Base-by-base conservation (phyloP, 202 grass and related monocot species). In the Setaria viridis region DNA sequence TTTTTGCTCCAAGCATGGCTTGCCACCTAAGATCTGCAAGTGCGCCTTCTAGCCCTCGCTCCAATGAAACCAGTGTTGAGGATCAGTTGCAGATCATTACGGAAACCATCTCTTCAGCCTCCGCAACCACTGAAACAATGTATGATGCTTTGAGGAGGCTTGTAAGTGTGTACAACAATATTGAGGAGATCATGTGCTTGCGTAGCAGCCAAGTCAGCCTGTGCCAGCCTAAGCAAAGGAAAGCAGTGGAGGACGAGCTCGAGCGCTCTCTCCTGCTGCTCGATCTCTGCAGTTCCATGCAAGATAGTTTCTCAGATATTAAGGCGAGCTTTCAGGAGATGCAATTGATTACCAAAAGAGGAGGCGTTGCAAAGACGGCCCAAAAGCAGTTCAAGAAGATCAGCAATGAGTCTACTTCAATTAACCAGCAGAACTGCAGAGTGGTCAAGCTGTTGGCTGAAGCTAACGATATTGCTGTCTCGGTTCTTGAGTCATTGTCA, bases 301-400 rank as follows among this genome's bases (percentile, higher is more conserved):
- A 84, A 67, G 91, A 89, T 11, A 92, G 54, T 64, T 76, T 78
- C 34, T 14, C 45, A 16, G 60, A 77, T 11, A 53, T 85, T 53
- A 90, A 86, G 80, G 39, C 62, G 50, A 75, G 19, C 5, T 16
- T 90, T 63, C 51, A 84, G 6, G 82, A 86, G 37, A 34, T 79
- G 11, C 86, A 82, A 37, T 71, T 72, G 47, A 72, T 78, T 14
- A 60, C 86, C 4, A 84, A 85, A 17, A 87, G 87, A 77, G 80
- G 66, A 67, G 79, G 70, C 2, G n/a, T 42, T 20, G 25, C 73
- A 46, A 94, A 88, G 88, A 91, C 90, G 67, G 81, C 67, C 34
- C 69, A 90, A 32, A 90, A 86, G 64, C 64, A 90, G 56, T 33
- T 93, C 42, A 89, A 91, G 82, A 91, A 82, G 30, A 19, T 63